Percentiles rank a stretch among this genome's conserved stretches.
Conservation (phyloP, 2,329 filamentous ascomycete species). For the Didymosphaeria variabile region DNA sequence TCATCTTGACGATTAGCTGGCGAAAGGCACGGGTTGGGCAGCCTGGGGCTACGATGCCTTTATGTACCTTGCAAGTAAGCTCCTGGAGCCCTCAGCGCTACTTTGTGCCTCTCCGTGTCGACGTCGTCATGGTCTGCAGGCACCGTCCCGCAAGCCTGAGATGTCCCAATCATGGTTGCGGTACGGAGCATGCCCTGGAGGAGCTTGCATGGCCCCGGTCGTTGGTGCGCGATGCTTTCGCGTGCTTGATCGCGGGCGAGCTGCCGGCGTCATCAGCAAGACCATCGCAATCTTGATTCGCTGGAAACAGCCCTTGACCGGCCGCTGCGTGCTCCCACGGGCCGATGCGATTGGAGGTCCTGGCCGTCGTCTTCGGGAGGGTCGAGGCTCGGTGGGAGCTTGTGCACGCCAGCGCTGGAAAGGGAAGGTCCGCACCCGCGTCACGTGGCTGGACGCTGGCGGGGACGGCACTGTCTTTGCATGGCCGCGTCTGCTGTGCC, state of each 20-base stretch:
- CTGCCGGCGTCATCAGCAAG: slow-evolving; percentile 9
- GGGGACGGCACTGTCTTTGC: no score
- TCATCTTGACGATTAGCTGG: slow-evolving; percentile 31
- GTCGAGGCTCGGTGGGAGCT: slow-evolving; percentile 8
- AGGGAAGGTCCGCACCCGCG: no score
- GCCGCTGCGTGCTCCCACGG: slow-evolving; percentile 3
- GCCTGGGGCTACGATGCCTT: no score
- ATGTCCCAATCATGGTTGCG: slow-evolving; percentile 32
- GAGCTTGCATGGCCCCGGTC: not conserved
- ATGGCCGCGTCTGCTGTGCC: no score
- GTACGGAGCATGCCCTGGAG: slow-evolving; percentile 28
- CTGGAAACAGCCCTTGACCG: no score
- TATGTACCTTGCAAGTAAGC: slow-evolving; percentile 30
- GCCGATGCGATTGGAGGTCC: not conserved
- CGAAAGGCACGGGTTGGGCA: no score
- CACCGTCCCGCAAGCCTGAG: no score
- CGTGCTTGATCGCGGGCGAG: no score
- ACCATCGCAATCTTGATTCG: not conserved
- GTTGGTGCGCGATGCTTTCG: no score
- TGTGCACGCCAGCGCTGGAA: not conserved
- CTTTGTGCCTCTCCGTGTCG: slow-evolving; percentile 15
- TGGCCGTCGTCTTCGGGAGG: not conserved
- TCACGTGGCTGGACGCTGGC: no score
- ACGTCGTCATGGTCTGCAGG: slow-evolving; percentile 35
- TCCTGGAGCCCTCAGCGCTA: slow-evolving; percentile 14